Conservation (phyloP, 192 early-diverging fungal genomes). For the Linnemannia hyalina region DNA sequence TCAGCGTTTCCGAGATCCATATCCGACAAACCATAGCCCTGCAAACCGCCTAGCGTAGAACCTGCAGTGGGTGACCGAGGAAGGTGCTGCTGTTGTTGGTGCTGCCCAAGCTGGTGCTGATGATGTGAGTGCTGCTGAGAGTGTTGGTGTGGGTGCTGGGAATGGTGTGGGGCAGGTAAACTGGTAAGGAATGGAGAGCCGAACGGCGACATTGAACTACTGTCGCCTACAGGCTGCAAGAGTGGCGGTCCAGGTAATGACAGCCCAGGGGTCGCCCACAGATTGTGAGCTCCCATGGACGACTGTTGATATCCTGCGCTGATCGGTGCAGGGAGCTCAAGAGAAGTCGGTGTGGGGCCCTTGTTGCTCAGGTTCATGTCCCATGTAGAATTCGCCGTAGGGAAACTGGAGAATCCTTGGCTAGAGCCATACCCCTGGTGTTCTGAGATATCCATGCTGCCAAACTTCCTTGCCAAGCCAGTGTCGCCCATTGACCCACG, state of each 20-base stretch:
- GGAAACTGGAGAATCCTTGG: slow-evolving; percentile 31
- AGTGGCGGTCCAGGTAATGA: slow-evolving; percentile 30
- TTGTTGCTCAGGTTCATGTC: slow-evolving; percentile 33
- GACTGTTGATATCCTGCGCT: slow-evolving; percentile 32
- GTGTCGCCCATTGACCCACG: slow-evolving; percentile 12
- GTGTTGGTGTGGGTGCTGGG: slow-evolving; percentile 17
- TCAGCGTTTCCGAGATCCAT: slow-evolving; percentile 47
- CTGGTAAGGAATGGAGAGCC: slow-evolving; percentile 44
- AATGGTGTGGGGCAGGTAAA: slow-evolving; percentile 25
- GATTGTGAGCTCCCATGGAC: slow-evolving; percentile 30
- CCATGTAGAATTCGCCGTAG: slow-evolving; percentile 30
- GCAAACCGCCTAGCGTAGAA: slow-evolving; percentile 10
- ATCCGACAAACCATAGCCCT: slow-evolving; percentile 23
- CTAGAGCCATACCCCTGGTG: slow-evolving; percentile 23
- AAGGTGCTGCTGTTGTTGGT: slow-evolving; percentile 15
- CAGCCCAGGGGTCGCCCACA: slow-evolving; percentile 37
- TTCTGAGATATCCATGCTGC: slow-evolving; percentile 29
- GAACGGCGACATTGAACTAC: slow-evolving; percentile 12
- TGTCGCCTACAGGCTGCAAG: slow-evolving; percentile 25
- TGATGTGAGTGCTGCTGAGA: slow-evolving; percentile 11
- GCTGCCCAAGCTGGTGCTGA: slow-evolving; percentile 9
- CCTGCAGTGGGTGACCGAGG: slow-evolving; percentile 8
- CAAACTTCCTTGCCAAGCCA: slow-evolving; percentile 33
- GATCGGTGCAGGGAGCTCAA: slow-evolving; percentile 27
- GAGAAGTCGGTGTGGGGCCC: slow-evolving; percentile 13